Conservation (phyloP, 2,329 filamentous ascomycete species). For the Sclerotinia nivalis region DNA sequence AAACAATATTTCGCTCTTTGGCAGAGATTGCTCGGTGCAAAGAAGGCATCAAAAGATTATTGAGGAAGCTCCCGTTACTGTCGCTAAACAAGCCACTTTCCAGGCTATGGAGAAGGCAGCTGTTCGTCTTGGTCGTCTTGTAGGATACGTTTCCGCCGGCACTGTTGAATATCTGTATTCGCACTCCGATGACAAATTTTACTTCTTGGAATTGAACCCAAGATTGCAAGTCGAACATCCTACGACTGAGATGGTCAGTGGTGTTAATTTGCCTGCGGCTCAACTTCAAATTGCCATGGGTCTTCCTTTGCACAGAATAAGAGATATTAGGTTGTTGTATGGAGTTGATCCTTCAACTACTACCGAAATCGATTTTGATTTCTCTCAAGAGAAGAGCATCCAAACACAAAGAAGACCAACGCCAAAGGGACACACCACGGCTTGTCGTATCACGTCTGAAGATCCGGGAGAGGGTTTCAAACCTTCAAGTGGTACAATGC, state of each 20-base stretch:
- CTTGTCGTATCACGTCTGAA: constrained; percentile 98
- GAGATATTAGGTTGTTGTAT: constrained; percentile 94
- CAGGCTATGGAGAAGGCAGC: constrained; percentile 95
- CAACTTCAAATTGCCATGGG: constrained; percentile 99
- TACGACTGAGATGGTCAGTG: constrained; percentile 98
- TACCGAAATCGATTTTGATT: constrained; percentile 94
- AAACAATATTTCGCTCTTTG: constrained; percentile 98
- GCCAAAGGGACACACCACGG: constrained; percentile 95
- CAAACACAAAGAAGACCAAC: constrained; percentile 85
- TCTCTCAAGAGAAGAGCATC: constrained; percentile 80
- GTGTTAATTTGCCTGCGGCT: constrained; percentile 93
- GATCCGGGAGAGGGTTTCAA: constrained; percentile 99
- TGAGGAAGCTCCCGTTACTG: constrained; percentile 96
- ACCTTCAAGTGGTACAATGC: constrained; percentile 97
- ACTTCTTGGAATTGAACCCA: constrained; percentile 97
- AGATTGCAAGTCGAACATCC: constrained; percentile 99
- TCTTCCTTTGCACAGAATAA: constrained; percentile 90
- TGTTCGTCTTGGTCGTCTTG: constrained; percentile 87
- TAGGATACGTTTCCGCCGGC: constrained; percentile 97
- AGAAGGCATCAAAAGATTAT: constrained; percentile 99
- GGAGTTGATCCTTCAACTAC: constrained; percentile 87
- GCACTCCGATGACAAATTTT: constrained; percentile 96
- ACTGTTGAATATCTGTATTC: constrained; percentile 99
- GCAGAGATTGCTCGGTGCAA: constrained; percentile 98
- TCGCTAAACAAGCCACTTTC: constrained; percentile 87